Conservation (phyloP, 768 basidiomycete genomes). For the Mycena latifolia region DNA sequence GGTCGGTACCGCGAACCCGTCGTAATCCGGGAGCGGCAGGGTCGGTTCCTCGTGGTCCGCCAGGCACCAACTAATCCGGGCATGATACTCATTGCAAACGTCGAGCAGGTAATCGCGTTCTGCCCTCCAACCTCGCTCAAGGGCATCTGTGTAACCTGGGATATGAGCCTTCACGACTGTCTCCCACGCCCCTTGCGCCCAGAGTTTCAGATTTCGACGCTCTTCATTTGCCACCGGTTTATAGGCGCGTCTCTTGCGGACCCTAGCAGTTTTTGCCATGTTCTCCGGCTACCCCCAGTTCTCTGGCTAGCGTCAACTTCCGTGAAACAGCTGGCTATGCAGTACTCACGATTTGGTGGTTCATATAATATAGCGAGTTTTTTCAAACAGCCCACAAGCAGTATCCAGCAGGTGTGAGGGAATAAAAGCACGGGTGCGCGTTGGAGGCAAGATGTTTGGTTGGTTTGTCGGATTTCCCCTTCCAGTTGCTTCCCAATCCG, state of each 20-base stretch:
- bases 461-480: too few species aligned
- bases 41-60: slow-evolving; percentile 17
- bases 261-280: too few species aligned
- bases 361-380: too few species aligned
- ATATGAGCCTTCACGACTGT: slow-evolving; percentile 9
- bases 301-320: too few species aligned
- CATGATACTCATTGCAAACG: slow-evolving; percentile 11
- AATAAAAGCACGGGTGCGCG: too few species aligned
- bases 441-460: too few species aligned
- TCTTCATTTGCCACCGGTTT: slow-evolving; percentile 4
- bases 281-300: too few species aligned
- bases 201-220: slow-evolving; percentile 3
- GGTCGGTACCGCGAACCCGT: neutral
- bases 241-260: neutral
- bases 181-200: slow-evolving; percentile 16
- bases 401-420: too few species aligned
- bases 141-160: neutral
- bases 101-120: slow-evolving; percentile 1
- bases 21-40: neutral
- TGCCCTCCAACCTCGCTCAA: neutral
- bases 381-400: too few species aligned
- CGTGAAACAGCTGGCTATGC: too few species aligned
- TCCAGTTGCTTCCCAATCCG: too few species aligned
- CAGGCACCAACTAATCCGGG: neutral
- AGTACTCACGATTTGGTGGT: too few species aligned